A percentile compares a stretch with the other conserved stretches of the same genome.
phyloP scores from a whole-genome alignment of 768 basidiomycete genomes.

The Mycena metata region DNA sequence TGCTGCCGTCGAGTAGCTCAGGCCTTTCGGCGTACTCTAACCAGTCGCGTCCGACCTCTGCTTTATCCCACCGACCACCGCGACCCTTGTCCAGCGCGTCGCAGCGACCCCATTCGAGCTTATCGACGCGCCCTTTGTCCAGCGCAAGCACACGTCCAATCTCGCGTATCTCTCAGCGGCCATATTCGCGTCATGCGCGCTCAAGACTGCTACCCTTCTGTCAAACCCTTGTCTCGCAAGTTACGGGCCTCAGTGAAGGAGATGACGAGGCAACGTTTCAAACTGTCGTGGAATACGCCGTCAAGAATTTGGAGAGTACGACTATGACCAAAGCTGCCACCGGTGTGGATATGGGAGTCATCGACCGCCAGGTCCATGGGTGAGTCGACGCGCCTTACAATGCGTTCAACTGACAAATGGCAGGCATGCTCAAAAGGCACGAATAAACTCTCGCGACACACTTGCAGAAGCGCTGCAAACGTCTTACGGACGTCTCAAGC shows the following conservation, averaged over 20 bases:
- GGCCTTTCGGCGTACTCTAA: conserved; percentile 30
- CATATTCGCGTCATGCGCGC: conserved; percentile 67
- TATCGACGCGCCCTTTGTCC: conserved; percentile 55
- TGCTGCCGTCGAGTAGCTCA: conserved; percentile 38
- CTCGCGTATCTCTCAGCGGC: conserved; percentile 59
- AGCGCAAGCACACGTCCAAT: conserved; percentile 52
- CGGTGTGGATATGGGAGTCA: conserved; percentile 66
- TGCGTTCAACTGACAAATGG: conserved; percentile 25
- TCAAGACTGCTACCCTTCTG: conserved; percentile 68
- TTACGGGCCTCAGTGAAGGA: conserved; percentile 65
- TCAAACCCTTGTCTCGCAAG: conserved; percentile 66
- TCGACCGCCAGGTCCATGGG: conserved; percentile 73
- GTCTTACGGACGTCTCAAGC: conserved; percentile 66
- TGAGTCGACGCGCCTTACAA: conserved; percentile 47
- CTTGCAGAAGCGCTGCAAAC: conserved; percentile 72
- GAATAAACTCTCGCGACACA: conserved; percentile 72
- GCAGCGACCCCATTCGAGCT: conserved; percentile 59
- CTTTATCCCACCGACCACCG: conserved; percentile 40
- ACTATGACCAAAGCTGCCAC: conserved; percentile 67
- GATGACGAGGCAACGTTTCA: conserved; percentile 58
- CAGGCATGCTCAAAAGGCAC: conserved; percentile 77
- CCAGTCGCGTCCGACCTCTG: conserved; percentile 33
- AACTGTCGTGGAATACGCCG: conserved; percentile 66
- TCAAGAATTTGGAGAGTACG: conserved; percentile 70
- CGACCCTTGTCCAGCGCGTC: conserved; percentile 64